Evolutionary conservation across 2,329 filamentous ascomycete genomes (phyloP).

Genomic region (Cytospora paraplurivora): DNA sequence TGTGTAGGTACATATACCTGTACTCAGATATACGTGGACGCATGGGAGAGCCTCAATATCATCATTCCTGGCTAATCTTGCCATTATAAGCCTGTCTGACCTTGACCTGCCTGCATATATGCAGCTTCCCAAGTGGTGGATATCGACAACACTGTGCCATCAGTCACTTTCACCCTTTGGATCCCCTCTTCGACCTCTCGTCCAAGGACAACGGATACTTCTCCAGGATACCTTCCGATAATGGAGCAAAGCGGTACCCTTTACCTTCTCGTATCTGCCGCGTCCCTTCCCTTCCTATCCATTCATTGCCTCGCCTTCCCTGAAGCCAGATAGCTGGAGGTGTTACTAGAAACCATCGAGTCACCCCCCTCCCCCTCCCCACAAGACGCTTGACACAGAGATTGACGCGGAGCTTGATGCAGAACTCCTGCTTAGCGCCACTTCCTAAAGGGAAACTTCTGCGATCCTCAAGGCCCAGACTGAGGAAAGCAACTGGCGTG

Average conservation of each 20-base stretch:
- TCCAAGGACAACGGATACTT: conserved; percentile 3
- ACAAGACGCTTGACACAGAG: conserved; percentile 13
- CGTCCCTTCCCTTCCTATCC: conserved; percentile 11
- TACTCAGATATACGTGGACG: background rate
- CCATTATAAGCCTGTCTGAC: conserved; percentile 1
- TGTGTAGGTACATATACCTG: background rate
- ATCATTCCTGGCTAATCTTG: conserved; percentile 11
- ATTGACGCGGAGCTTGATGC: no score
- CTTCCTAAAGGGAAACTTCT: background rate
- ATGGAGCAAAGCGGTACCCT: background rate
- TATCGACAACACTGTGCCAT: conserved; percentile 19
- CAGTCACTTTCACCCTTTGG: conserved; percentile 12
- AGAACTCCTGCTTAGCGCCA: conserved; percentile 1
- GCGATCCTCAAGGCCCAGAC: background rate
- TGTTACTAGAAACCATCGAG: background rate
- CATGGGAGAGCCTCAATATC: conserved; percentile 16
- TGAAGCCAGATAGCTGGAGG: conserved; percentile 9
- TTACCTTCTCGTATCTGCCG: conserved; percentile 17
- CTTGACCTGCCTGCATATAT: conserved; percentile 19
- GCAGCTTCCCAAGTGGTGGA: conserved; percentile 19
- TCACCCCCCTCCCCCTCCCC: conserved; percentile 1
- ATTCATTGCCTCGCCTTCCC: background rate
- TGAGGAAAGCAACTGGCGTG: background rate
- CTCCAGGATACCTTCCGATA: background rate
- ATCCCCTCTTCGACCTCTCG: background rate